Conservation (phyloP, 2,329 filamentous ascomycete genomes). For the Aspergillus awamori region DNA sequence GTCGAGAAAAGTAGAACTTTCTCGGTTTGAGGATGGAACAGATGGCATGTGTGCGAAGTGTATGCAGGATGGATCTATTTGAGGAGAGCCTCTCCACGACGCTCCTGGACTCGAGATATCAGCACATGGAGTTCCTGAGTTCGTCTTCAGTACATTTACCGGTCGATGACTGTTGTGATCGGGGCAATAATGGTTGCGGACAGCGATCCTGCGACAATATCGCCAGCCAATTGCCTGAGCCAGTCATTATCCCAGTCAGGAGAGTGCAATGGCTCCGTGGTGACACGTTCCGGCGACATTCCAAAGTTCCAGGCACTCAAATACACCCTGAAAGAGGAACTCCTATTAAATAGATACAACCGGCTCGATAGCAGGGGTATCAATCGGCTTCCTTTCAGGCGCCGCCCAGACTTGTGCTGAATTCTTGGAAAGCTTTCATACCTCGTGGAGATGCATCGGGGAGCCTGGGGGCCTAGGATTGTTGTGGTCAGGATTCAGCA, state of each 20-base stretch:
- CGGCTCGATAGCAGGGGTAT: not conserved
- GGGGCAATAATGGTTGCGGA: conserved; percentile 32
- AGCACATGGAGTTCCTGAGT: not conserved
- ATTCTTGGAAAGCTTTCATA: not conserved
- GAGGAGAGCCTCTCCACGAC: conserved; percentile 30
- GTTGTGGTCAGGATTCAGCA: too few relatives aligned
- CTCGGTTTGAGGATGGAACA: conserved; percentile 26
- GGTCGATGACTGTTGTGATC: conserved; percentile 32
- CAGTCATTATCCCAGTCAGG: not conserved
- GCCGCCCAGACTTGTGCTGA: not conserved
- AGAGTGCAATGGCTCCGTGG: not conserved
- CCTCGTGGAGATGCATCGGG: not conserved
- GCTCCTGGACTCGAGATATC: conserved; percentile 17
- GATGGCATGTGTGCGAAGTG: conserved; percentile 25
- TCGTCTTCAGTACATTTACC: conserved; percentile 17
- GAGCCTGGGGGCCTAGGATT: too few relatives aligned
- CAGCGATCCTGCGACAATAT: conserved; percentile 28
- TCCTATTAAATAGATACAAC: not conserved
- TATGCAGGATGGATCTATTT: conserved; percentile 25
- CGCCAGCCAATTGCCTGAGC: conserved; percentile 22
- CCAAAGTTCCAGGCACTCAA: not conserved
- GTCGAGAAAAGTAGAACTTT: conserved; percentile 39
- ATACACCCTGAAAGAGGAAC: not conserved
- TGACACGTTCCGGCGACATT: not conserved
- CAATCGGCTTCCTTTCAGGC: not conserved